Evolutionary conservation across 805 yeast species (phyloP).

Genomic region (Ogataea zsoltii): DNA sequence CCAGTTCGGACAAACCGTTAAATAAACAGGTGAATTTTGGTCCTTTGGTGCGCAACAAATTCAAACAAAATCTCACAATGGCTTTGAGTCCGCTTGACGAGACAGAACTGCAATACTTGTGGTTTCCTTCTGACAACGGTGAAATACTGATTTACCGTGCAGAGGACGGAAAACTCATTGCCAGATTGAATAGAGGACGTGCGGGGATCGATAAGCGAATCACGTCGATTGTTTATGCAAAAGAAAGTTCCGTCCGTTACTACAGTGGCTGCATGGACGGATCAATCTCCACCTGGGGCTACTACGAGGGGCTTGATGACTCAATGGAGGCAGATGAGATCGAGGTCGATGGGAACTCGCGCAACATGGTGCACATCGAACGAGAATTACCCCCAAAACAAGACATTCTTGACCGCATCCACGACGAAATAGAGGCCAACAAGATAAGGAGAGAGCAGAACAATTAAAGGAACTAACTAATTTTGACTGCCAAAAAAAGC

Average conservation of each 20-base stretch:
- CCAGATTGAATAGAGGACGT: slow-evolving; percentile 51
- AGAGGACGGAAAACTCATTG: slow-evolving; percentile 61
- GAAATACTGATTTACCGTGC: slow-evolving; percentile 61
- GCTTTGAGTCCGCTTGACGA: slow-evolving; percentile 53
- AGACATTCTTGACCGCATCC: slow-evolving; percentile 28
- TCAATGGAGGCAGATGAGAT: slow-evolving; percentile 11
- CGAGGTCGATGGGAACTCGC: slow-evolving; percentile 23
- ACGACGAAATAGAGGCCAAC: slow-evolving; percentile 32
- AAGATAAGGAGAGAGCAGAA: slow-evolving; percentile 5
- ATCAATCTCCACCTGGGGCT: slow-evolving; percentile 58
- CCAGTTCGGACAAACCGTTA: slow-evolving; percentile 42
- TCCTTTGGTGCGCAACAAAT: slow-evolving; percentile 69
- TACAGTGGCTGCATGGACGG: slow-evolving; percentile 71
- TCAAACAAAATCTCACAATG: slow-evolving; percentile 56
- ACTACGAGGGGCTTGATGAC: slow-evolving; percentile 26
- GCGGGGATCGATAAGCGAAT: slow-evolving; percentile 41
- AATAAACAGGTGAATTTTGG: slow-evolving; percentile 76
- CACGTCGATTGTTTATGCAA: slow-evolving; percentile 52
- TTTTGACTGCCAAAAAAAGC: neutral
- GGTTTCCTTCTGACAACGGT: slow-evolving; percentile 77
- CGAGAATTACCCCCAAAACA: neutral
- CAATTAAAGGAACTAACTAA: neutral
- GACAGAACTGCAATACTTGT: slow-evolving; percentile 54
- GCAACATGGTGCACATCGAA: slow-evolving; percentile 3
- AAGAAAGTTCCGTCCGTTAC: slow-evolving; percentile 45